Evolutionary conservation across 106 monocot species (phyloP), one percentile per base, ranked within the genome.

Genomic region (Allium cepa): DNA sequence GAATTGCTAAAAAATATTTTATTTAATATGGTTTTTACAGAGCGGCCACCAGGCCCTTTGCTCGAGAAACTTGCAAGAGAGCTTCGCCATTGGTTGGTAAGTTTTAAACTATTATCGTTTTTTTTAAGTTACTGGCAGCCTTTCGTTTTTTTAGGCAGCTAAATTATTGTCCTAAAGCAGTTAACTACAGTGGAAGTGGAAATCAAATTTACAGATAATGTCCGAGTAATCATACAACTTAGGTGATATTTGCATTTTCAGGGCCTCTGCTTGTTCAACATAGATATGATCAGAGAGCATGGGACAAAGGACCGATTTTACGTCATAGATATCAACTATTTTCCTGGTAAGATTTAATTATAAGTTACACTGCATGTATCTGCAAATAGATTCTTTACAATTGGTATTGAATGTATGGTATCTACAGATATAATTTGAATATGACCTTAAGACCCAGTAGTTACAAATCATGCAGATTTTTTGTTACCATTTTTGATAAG

Each of bases 241-340:
- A 36, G 0, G 36, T 36, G 36, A 36, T 46, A 65, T 56, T 9
- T 72, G 16, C 53, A 13, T 51, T 16, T 46, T 2, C 72, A 94
- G 94, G 94, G 94, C 56, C 81, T 94, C 48, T 76, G 82, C 50
- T 68, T 94, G 67, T 94, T 94, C 78, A 94, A 94, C 74, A 85
- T 94, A 56, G 94, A 94, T 76, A 87, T 94, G 46, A 94, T 94
- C 62, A 84, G 94, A 71, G 84, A 94, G 75, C 90, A 79, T 75
- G 90, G 90, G 9, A 85, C 82, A 47, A 80, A 68, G 61, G 86
- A 94, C 57, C 75, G 72, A 53, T 94, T 80, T 66, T 90, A 94
- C 73, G 90, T 94, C 53, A 90, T 94, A 53, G 94, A 94, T 60
- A 94, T 94, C 73, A 94, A 94, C 73, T 94, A 94, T 72, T 94